A percentile compares a stretch with the other conserved stretches of the same genome.
Evolutionary conservation across 1,284 basidiomycete species (phyloP).

Genomic region (Irpex sp.): DNA sequence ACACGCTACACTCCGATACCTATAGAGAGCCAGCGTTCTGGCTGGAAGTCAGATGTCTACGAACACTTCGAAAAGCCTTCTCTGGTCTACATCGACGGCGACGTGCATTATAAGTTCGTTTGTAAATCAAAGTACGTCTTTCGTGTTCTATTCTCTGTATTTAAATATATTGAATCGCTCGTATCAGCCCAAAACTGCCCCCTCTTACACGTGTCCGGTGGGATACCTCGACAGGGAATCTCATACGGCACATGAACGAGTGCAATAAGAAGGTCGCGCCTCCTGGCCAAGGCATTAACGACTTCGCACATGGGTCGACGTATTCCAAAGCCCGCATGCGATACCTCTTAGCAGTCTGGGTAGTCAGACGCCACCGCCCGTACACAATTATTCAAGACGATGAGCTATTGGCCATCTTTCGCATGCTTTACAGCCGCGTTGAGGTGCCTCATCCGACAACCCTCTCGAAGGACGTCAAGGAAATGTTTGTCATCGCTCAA

Average conservation of each 20-base stretch:
- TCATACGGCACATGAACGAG: slow-evolving; percentile 3
- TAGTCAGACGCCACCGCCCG: slow-evolving; percentile 8
- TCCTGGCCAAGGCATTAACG: neutral
- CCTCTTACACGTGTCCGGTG: neutral
- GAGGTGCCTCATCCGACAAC: slow-evolving; percentile 10
- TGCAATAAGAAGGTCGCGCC: slow-evolving; percentile 1
- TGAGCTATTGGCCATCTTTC: slow-evolving; percentile 10
- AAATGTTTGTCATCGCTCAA: slow-evolving; percentile 10
- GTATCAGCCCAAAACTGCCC: neutral
- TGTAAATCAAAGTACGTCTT: neutral
- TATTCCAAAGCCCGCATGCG: slow-evolving; percentile 4
- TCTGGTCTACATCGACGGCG: neutral
- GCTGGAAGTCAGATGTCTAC: slow-evolving; percentile 1
- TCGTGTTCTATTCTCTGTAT: neutral
- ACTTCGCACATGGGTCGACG: slow-evolving; percentile 2
- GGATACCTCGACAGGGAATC: slow-evolving; percentile 11
- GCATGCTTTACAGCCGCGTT: slow-evolving; percentile 10
- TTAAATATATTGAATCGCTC: neutral
- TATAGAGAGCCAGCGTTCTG: neutral
- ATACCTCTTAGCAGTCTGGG: slow-evolving; percentile 2
- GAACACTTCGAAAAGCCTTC: neutral
- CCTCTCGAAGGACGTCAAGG: slow-evolving; percentile 10
- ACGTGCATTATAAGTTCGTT: neutral
- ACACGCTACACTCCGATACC: neutral
- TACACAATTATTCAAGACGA: slow-evolving; percentile 14